Base-by-base conservation (phyloP, 352 stramenopile species). In the Phytopythium mirpurense region DNA sequence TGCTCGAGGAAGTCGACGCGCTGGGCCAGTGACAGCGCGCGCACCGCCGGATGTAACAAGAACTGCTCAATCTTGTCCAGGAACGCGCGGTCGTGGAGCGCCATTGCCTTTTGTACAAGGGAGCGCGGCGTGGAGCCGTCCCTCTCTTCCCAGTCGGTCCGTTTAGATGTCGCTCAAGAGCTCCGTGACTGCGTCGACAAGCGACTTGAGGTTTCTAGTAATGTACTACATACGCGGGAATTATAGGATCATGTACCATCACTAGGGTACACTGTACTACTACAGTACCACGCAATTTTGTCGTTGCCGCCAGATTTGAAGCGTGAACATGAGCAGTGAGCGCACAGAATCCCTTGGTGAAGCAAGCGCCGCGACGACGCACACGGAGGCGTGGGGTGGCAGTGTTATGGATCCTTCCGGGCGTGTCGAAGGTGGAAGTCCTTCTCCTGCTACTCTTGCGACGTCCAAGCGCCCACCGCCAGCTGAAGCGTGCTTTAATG, bases 1-100 rank as follows among this genome's bases (percentile, higher is more conserved):
- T 79, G 69, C 67, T 90, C 79, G 11, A 90, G 56, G 41, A 90
- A 90, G 41, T 86, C 79, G 16, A 90, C 79, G 38, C 77, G 76
- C 56, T 90, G 70, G 21, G 79, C 77, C 8, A 90, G 69, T 4
- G 79, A 86, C 40, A 88, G 63, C 23, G 70, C 56, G 10, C 79
- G 76, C 50, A 90, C 79, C 1, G 62, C 67, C 21, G 79, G 79
- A 27, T 90, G 79, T 49, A 88, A 53, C 19, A 90, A 64, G 57
- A 90, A 90, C 40, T 80, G 57, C 62, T 88, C 72, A 59, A 77
- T 88, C 47, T 74, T 79, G 14, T 68, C 66, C 50, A 90, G 57
- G 38, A 88, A 72, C 41, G 54, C 65, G 31, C 54, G 45, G 55
- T 67, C 59, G 31, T 52, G 38, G 47, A 36, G 3, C 48, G 58